Evolutionary conservation across 768 basidiomycete genomes (phyloP).

Genomic region (Mycena vitilis): DNA sequence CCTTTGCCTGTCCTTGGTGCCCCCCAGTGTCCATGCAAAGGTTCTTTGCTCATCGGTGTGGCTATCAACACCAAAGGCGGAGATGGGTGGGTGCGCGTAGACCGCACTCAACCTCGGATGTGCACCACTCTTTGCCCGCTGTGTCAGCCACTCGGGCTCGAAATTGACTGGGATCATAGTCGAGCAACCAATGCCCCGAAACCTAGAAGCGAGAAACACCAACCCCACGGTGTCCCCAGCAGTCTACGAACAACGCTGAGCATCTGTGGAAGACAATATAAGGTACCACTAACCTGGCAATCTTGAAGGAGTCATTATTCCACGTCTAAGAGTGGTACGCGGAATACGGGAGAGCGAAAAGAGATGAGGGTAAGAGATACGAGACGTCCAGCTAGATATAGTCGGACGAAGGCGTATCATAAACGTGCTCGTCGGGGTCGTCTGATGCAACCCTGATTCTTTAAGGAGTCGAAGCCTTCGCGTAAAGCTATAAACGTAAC

Average conservation of each 20-base stretch:
- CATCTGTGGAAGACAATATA: not conserved
- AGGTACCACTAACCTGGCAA: slow-evolving; percentile 22
- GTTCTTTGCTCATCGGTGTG: no score
- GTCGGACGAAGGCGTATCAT: slow-evolving; percentile 23
- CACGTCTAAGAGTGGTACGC: slow-evolving; percentile 1
- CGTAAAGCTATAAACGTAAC: no score
- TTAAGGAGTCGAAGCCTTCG: no score
- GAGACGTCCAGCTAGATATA: slow-evolving; percentile 8
- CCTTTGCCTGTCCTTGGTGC: no score
- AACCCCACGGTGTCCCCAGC: slow-evolving; percentile 71
- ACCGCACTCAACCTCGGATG: no score
- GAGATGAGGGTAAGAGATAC: not conserved
- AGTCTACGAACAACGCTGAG: slow-evolving; percentile 58
- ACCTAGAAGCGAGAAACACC: slow-evolving; percentile 29
- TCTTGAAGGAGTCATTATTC: slow-evolving; percentile 23
- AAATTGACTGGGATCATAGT: no score
- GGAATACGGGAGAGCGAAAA: not conserved
- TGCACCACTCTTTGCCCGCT: no score
- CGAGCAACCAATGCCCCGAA: no score
- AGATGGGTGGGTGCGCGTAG: no score
- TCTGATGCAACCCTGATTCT: slow-evolving; percentile 7
- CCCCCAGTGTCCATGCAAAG: no score
- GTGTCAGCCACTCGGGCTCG: no score
- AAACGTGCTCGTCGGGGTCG: not conserved
- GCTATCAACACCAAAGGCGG: no score